Evolutionary conservation across 257 asterid species (phyloP).

Genomic region (Knoxia roxburghii): DNA sequence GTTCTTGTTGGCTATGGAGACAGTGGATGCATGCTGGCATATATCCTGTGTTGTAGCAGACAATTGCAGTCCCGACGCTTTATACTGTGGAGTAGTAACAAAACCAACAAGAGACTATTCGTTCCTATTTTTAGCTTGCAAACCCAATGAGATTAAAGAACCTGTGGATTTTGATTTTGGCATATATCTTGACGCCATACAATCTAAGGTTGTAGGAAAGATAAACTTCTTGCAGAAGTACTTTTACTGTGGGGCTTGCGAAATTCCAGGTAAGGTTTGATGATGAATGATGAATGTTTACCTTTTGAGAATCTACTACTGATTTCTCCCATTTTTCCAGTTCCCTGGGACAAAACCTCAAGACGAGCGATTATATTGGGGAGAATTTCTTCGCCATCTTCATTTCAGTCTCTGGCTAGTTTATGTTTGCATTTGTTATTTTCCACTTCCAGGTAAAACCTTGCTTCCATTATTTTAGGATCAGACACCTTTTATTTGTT

Average conservation of each 20-base stretch:
- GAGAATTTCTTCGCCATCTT: slow-evolving; percentile 28
- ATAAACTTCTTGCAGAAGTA: slow-evolving; percentile 30
- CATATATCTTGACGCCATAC: slow-evolving; percentile 57
- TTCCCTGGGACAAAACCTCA: slow-evolving; percentile 35
- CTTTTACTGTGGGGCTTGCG: slow-evolving; percentile 66
- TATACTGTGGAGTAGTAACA: slow-evolving; percentile 35
- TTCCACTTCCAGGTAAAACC: slow-evolving; percentile 33
- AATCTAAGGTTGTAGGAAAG: slow-evolving; percentile 38
- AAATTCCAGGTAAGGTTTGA: slow-evolving; percentile 52
- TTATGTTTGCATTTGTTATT: slow-evolving; percentile 30
- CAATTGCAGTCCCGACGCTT: slow-evolving; percentile 9
- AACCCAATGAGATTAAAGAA: slow-evolving; percentile 27
- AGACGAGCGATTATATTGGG: slow-evolving; percentile 23
- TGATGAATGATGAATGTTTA: neutral
- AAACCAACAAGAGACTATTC: slow-evolving; percentile 7
- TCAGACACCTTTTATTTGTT: too few relatives aligned
- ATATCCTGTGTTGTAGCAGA: slow-evolving; percentile 23
- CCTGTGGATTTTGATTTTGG: slow-evolving; percentile 48
- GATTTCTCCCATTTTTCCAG: slow-evolving; percentile 15
- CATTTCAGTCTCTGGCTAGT: slow-evolving; percentile 28
- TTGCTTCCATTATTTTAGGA: neutral
- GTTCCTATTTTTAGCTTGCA: slow-evolving; percentile 39
- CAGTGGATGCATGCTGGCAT: slow-evolving; percentile 53
- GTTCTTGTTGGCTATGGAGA: slow-evolving; percentile 57
- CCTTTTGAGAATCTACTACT: neutral